Base-by-base conservation (phyloP, 108 stramenopile species). In the Pseudonitzschia pungens region DNA sequence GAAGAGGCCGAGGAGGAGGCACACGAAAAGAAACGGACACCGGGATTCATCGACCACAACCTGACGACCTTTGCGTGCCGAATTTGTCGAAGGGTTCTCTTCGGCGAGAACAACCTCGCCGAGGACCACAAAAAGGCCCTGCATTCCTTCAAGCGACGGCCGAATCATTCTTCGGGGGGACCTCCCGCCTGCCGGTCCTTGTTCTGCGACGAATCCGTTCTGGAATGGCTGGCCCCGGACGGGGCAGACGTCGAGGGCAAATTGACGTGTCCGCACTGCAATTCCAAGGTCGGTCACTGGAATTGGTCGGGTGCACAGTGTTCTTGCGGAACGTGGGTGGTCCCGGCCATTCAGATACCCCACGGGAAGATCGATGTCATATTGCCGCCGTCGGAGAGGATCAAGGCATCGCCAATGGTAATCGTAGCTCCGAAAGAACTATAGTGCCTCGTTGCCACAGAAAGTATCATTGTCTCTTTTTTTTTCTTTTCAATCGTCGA, bases 291-390 rank as follows among this genome's bases (percentile, higher is more conserved):
- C 48, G 93, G 93, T 21, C 82, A 85, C 29, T 92, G 87, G 80
- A 83, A 84, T 67, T 94, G 93, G 93, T 81, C 89, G 28, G 93
- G 93, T 15, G 81, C 93, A 20, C 93, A 92, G 56, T 92, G 91
- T 57, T 82, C 83, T 18, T 92, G 88, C 69, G 83, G 93, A 31
- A 89, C 91, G 57, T 95, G 93, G 93, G 90, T 95, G 0, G 86
- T 86, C 15, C 93, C 93, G 26, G 91, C 93, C 20, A 91, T 95
- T 51, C 84, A 91, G 74, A 73, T 95, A 2, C 91, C 89, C 2
- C 33, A 65, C 9, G 86, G 88, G 72, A 92, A 88, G 62, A 80
- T 95, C 3, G 93, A 95, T 69, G 79, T 62, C 12, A 31, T 86
- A n/a, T 28, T 54, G 29, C 78, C 85, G 41, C 15, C 22, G 26